Evolutionary conservation across 2,329 filamentous ascomycete genomes (phyloP).

Genomic region (Aspergillus candidus): DNA sequence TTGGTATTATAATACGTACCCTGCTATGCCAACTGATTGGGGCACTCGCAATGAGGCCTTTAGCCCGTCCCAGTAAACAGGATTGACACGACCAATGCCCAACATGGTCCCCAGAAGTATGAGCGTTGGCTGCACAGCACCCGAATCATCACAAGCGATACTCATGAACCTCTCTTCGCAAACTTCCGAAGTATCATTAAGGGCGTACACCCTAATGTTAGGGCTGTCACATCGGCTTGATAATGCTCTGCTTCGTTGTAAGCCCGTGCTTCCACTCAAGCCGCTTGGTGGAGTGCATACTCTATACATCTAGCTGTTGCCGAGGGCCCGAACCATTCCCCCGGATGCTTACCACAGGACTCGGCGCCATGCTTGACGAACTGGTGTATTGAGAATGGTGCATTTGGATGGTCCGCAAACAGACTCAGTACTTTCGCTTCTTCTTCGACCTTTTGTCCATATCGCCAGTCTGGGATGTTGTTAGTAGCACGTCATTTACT

Average conservation of each 20-base stretch:
- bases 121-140: conserved; percentile 71
- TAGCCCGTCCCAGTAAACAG: conserved; percentile 91
- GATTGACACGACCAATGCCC: conserved; percentile 89
- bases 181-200: conserved; percentile 83
- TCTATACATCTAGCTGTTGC: conserved; percentile 91
- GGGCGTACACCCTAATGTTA: conserved; percentile 75
- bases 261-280: conserved; percentile 3
- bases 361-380: conserved; percentile 85
- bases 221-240: conserved; percentile 58
- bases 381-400: conserved; percentile 89
- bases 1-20: conserved; percentile 48
- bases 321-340: conserved; percentile 98
- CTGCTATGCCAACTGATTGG: conserved; percentile 93
- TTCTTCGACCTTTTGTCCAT: conserved; percentile 50
- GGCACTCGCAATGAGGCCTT: conserved; percentile 76
- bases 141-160: conserved; percentile 62
- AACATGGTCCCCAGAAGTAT: conserved; percentile 83
- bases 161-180: conserved; percentile 84
- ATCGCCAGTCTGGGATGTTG: conserved; percentile 63
- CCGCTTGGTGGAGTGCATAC: conserved; percentile 47
- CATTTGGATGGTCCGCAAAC: conserved; percentile 80
- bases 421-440: conserved; percentile 69
- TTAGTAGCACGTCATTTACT: conserved; percentile 16
- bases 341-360: conserved; percentile 87
- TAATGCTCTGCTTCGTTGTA: conserved; percentile 56